phyloP scores from a whole-genome alignment of 306 rosid species.

The Neltuma alba region DNA sequence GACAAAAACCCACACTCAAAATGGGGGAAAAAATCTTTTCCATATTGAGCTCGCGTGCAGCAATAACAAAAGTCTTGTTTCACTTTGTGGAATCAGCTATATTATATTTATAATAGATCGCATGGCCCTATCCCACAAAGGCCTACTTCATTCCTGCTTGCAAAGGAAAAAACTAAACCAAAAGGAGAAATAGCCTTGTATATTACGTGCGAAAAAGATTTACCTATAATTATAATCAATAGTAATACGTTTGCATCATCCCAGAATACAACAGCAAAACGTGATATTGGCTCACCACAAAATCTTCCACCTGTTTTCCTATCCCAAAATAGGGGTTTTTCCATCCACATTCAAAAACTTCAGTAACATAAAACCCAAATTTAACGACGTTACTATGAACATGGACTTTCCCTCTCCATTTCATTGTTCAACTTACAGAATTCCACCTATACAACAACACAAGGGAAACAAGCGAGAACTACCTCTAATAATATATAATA shows the following conservation, averaged over 20 bases:
- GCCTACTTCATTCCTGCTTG: no score
- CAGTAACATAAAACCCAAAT: slow-evolving; percentile 29
- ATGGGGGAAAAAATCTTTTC: no score
- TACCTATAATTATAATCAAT: no score
- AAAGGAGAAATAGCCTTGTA: no score
- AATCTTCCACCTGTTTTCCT: slow-evolving; percentile 12
- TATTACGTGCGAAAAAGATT: no score
- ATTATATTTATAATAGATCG: no score
- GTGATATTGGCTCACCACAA: neutral
- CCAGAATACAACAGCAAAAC: neutral
- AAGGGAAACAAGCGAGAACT: slow-evolving; percentile 46
- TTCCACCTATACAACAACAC: slow-evolving; percentile 50
- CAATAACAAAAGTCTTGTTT: no score
- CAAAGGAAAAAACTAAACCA: no score
- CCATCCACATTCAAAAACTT: slow-evolving; percentile 18
- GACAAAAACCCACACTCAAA: no score
- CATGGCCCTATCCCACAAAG: no score
- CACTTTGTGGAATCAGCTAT: no score
- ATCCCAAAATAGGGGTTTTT: neutral
- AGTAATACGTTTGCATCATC: neutral
- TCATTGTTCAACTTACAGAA: slow-evolving; percentile 54
- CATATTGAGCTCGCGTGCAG: no score
- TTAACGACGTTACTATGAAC: slow-evolving; percentile 48
- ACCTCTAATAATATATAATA: slow-evolving; percentile 42
- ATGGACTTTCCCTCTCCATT: slow-evolving; percentile 35